Base-by-base conservation (phyloP, 2,329 filamentous ascomycete species). In the Coniochaeta sp. region DNA sequence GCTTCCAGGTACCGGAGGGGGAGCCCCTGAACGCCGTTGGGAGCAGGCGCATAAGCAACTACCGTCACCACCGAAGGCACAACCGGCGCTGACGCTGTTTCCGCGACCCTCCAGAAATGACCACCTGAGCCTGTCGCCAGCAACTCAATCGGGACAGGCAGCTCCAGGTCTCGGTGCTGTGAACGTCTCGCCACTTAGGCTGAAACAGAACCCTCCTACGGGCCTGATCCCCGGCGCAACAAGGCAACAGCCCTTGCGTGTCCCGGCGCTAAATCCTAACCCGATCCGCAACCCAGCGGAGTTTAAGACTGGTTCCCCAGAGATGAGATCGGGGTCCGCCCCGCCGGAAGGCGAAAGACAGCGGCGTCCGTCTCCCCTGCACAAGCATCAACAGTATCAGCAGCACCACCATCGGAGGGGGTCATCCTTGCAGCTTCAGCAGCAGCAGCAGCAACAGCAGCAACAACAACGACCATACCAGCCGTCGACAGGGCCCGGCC, bases 131-230 rank as follows among this genome's bases (percentile, higher is more conserved):
- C 20, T 18, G 20, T 3, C 20, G 18, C 22, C 66, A 13, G 63
- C 61, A 20, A 65, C 65, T 4, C 66, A 69, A 5, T 62, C 67
- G 2, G 69, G 67, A 6, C 70, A 73, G 50, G 69, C 71, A 7
- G 74, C 70, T 48, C 71, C 72, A 10, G 74, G 72, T 1, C 60
- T 74, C 14, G 72, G 71, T 10, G 55, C 61, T 28, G 60, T 65
- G 42, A 60, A 64, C 33, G 63, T 61, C 8, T 55, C 51, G 20
- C 27, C 45, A 3, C 26, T 48, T 6, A 18, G 9, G 30, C 2
- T 4, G 24, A 24, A 48, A 26, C 45, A 26, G 4, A 42, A 24
- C 18, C 20, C 20, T 14, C 2, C 22, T 7, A 22, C 20, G 38
- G 20, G n/a, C 4, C 38, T 13, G 12, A 14, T 24, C 5, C n/a